Evolutionary conservation across 2,329 filamentous ascomycete species (phyloP).

Genomic region (Phyllosticta citrichinensis): DNA sequence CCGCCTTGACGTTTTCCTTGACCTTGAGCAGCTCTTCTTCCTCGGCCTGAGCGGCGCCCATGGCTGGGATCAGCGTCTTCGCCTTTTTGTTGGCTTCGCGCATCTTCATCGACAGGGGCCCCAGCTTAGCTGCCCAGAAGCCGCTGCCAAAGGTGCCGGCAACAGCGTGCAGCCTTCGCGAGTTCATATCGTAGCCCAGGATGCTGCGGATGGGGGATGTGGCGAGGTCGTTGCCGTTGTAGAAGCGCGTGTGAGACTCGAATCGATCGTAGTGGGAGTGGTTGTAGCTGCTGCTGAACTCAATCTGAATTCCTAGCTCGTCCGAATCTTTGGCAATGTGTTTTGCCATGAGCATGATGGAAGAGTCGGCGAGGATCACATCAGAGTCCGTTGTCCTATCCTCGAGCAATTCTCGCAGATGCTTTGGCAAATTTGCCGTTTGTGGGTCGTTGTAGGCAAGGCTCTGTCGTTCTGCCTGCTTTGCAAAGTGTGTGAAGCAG

Average conservation of each 20-base stretch:
- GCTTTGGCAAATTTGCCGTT: neutral
- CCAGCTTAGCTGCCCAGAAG: conserved; percentile 29
- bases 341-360: conserved; percentile 31
- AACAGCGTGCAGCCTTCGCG: conserved; percentile 21
- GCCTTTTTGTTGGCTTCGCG: conserved; percentile 8
- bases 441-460: neutral
- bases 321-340: conserved; percentile 22
- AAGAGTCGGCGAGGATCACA: conserved; percentile 32
- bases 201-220: conserved; percentile 18
- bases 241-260: conserved; percentile 26
- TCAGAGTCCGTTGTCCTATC: conserved; percentile 18
- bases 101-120: conserved; percentile 12
- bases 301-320: conserved; percentile 23
- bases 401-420: conserved; percentile 11
- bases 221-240: conserved; percentile 19
- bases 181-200: conserved; percentile 18
- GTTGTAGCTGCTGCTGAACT: conserved; percentile 25
- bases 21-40: conserved; percentile 12
- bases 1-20: conserved; percentile 18
- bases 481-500: conserved; percentile 28
- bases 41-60: conserved; percentile 3
- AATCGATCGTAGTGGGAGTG: conserved; percentile 21
- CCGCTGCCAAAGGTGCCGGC: conserved; percentile 28
- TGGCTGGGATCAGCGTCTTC: conserved; percentile 3
- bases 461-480: conserved; percentile 15